phyloP scores from a whole-genome alignment of 495 filamentous ascomycete species.

The Xylaria scruposa region DNA sequence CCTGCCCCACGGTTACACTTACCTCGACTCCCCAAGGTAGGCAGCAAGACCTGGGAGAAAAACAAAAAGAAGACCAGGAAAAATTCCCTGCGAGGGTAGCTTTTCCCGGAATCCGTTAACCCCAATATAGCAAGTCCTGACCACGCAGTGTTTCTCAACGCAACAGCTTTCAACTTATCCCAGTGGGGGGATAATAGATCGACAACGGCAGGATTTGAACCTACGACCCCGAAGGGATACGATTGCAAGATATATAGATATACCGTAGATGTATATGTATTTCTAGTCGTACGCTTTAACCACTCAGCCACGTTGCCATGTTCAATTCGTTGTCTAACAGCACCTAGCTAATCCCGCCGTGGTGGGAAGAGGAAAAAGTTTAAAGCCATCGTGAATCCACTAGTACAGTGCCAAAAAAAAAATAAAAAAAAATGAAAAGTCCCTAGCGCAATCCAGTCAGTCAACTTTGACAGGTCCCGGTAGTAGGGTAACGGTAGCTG shows the following conservation, averaged over 20 bases:
- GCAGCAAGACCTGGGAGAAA: not conserved
- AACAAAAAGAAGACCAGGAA: not conserved
- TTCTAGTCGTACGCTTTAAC: conserved; percentile 12
- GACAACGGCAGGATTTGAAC: conserved; percentile 18
- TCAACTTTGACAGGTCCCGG: conserved; percentile 1
- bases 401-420: not conserved
- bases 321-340: not conserved
- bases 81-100: not conserved
- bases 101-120: not conserved
- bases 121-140: not conserved
- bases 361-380: not conserved
- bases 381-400: conserved; percentile 4
- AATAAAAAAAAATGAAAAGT: no score
- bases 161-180: not conserved
- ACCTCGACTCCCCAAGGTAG: not conserved
- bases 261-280: not conserved
- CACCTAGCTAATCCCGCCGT: not conserved
- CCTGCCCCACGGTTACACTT: not conserved
- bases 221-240: conserved; percentile 10
- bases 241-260: no score
- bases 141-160: not conserved
- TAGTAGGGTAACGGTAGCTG: conserved; percentile 7
- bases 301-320: conserved; percentile 18
- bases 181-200: not conserved
- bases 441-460: not conserved